Evolutionary conservation across 2,329 filamentous ascomycete species (phyloP).

Genomic region (Fusarium metavorans): DNA sequence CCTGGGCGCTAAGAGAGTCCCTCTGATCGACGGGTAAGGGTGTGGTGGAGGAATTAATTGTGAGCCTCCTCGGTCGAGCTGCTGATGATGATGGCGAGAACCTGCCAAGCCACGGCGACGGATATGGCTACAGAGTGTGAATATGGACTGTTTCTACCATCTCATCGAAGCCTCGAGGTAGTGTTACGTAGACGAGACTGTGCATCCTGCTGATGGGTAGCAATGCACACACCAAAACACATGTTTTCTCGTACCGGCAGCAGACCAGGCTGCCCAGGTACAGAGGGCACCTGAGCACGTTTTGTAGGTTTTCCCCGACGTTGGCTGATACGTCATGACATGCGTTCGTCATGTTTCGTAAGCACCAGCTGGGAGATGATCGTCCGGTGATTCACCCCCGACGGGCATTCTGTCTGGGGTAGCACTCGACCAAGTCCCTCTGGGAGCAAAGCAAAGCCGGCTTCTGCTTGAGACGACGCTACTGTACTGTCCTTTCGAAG

Average conservation of each 20-base stretch:
- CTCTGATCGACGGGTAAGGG: constrained; percentile 27
- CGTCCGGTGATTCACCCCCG: constrained; percentile 17
- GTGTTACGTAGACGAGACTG: background rate
- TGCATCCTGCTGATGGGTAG: background rate
- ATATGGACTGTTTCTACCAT: background rate
- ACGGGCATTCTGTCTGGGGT: constrained; percentile 15
- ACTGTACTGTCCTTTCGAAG: background rate
- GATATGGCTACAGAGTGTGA: background rate
- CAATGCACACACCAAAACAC: background rate
- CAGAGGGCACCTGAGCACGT: constrained; percentile 12
- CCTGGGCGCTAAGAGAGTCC: constrained; percentile 32
- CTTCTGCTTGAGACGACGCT: constrained; percentile 9
- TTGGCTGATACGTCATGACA: constrained; percentile 40
- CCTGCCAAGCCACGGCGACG: background rate
- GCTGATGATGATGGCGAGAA: constrained; percentile 28
- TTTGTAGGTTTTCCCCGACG: background rate
- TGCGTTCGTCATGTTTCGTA: constrained; percentile 38
- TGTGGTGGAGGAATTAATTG: constrained; percentile 24
- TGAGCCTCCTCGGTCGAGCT: constrained; percentile 3
- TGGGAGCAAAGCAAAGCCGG: background rate
- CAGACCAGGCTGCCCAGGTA: constrained; percentile 18
- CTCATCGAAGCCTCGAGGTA: background rate
- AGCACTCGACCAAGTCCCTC: background rate
- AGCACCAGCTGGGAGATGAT: constrained; percentile 35
- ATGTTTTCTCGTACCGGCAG: background rate